Evolutionary conservation across 306 rosid species (phyloP).

Genomic region (Rubus idaeus): DNA sequence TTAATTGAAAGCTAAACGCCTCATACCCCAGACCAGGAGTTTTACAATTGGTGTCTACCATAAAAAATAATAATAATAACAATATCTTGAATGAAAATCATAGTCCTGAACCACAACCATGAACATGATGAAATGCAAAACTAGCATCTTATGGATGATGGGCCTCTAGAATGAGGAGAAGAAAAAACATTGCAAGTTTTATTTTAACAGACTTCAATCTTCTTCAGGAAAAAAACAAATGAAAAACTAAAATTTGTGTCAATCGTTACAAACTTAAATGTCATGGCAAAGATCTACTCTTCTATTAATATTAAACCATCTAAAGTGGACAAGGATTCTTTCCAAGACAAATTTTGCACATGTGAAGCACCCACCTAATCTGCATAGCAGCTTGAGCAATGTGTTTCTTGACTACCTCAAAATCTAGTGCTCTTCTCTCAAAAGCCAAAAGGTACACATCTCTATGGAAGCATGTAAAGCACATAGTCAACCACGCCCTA

Average conservation of each 20-base stretch:
- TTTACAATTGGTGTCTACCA: background rate
- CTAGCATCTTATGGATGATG: background rate
- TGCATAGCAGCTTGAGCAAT: background rate
- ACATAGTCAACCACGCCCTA: background rate
- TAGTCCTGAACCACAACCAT: background rate
- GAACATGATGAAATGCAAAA: background rate
- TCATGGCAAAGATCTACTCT: background rate
- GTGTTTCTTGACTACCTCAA: background rate
- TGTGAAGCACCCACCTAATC: conserved; percentile 8
- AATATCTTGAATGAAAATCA: background rate
- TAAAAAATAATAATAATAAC: background rate
- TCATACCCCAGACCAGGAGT: conserved; percentile 12
- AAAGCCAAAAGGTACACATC: background rate
- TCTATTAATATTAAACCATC: background rate
- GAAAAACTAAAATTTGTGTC: background rate
- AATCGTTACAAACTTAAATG: background rate
- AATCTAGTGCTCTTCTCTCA: background rate
- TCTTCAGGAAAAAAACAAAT: background rate
- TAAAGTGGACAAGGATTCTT: background rate
- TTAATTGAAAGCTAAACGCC: conserved; percentile 23
- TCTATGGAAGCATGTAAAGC: background rate
- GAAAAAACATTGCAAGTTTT: background rate
- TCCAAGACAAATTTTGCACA: background rate
- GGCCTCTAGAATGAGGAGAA: background rate
- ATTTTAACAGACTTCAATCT: background rate